phyloP scores from a whole-genome alignment of 495 filamentous ascomycete species.

The Jackrogersella multiformis region DNA sequence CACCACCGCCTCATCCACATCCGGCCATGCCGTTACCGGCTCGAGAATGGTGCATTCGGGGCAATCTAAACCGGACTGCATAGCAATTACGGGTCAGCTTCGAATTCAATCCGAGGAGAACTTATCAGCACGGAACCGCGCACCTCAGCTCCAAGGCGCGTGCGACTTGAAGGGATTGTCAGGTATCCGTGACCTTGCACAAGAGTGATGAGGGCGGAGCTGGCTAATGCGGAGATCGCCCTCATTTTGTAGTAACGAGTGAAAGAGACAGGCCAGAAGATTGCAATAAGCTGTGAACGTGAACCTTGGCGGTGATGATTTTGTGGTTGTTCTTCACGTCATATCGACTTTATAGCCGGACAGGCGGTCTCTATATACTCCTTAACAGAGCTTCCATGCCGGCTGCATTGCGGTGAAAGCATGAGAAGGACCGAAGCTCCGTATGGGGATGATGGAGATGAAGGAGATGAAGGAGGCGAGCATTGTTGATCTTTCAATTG shows the following conservation, averaged over 20 bases:
- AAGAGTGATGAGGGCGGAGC: slow-evolving; percentile 34
- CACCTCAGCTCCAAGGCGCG: slow-evolving; percentile 59
- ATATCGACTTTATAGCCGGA: slow-evolving; percentile 7
- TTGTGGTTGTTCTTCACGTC: slow-evolving; percentile 1
- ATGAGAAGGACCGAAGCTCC: slow-evolving; percentile 37
- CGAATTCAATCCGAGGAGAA: background rate
- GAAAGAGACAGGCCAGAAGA: background rate
- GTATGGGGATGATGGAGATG: slow-evolving; percentile 12
- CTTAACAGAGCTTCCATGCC: background rate
- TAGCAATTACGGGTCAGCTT: slow-evolving; percentile 1
- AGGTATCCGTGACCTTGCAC: slow-evolving; percentile 58
- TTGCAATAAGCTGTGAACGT: background rate
- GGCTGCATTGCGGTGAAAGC: slow-evolving; percentile 16
- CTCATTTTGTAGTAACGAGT: slow-evolving; percentile 31
- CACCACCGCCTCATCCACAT: slow-evolving; percentile 56
- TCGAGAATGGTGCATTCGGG: slow-evolving; percentile 67
- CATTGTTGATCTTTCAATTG: slow-evolving; percentile 10
- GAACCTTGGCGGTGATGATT: slow-evolving; percentile 5
- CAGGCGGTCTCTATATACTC: slow-evolving; percentile 24
- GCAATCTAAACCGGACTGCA: slow-evolving; percentile 61
- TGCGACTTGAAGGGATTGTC: slow-evolving; percentile 58
- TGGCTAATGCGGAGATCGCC: slow-evolving; percentile 20
- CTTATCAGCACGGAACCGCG: slow-evolving; percentile 3
- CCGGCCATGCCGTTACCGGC: slow-evolving; percentile 62
- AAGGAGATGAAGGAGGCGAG: slow-evolving; percentile 7